Conservation (phyloP, 202 grass and related monocot genomes). For the Cymbopogon flexuosus region DNA sequence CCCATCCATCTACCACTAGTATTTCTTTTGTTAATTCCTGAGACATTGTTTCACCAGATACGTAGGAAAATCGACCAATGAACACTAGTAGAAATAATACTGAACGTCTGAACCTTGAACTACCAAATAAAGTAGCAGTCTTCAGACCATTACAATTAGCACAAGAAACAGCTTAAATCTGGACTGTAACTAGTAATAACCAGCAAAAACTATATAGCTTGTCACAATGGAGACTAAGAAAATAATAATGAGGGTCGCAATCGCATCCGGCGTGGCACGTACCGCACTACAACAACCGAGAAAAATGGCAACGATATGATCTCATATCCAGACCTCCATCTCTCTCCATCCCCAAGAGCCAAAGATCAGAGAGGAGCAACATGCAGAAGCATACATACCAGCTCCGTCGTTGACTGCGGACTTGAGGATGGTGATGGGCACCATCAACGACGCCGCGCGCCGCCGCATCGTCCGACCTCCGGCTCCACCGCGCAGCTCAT, state of each 20-base stretch:
- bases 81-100: neutral
- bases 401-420: constrained; percentile 60
- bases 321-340: neutral
- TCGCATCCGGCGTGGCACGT: neutral
- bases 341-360: too few relatives aligned
- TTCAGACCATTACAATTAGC: neutral
- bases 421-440: constrained; percentile 63
- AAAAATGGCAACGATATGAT: neutral
- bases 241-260: neutral
- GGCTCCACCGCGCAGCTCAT: neutral
- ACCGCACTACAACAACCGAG: neutral
- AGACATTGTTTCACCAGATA: neutral
- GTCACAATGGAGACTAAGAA: neutral
- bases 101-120: neutral
- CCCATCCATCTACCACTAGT: neutral
- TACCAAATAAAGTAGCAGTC: neutral
- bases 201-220: neutral
- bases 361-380: neutral
- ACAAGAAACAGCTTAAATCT: neutral
- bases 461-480: constrained; percentile 5
- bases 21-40: neutral
- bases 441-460: constrained; percentile 36
- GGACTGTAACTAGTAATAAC: neutral
- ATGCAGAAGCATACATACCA: constrained; percentile 32
- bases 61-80: neutral